Evolutionary conservation across 2,329 filamentous ascomycete genomes (phyloP).

Genomic region (Raffaelea deltoideospora): DNA sequence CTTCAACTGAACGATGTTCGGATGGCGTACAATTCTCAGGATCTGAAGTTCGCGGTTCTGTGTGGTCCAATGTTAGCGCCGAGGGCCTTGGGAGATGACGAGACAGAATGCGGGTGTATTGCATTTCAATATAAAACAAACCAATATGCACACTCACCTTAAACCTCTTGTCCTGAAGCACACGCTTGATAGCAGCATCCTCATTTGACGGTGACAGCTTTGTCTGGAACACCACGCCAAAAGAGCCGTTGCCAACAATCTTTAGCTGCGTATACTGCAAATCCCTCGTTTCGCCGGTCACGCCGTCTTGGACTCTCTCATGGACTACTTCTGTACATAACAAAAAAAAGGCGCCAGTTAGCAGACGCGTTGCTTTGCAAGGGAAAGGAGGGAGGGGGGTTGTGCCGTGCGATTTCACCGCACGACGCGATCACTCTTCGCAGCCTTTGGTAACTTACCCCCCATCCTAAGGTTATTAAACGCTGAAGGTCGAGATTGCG

Average conservation of each 20-base stretch:
- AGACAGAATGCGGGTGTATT: too few species aligned
- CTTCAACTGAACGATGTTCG: slow-evolving; percentile 95
- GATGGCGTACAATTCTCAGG: slow-evolving; percentile 97
- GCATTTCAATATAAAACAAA: too few species aligned
- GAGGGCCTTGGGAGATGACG: too few species aligned
- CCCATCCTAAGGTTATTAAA: slow-evolving; percentile 87
- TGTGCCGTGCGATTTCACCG: too few species aligned
- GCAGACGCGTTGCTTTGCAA: too few species aligned
- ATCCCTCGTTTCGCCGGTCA: slow-evolving; percentile 91
- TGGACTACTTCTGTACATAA: slow-evolving; percentile 68
- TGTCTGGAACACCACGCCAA: slow-evolving; percentile 97
- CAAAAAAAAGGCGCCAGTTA: too few species aligned
- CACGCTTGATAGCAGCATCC: slow-evolving; percentile 97
- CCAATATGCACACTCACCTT: too few species aligned
- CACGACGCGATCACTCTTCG: too few species aligned
- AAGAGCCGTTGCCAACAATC: slow-evolving; percentile 97
- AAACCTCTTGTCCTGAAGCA: slow-evolving; percentile 98
- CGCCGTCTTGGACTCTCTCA: slow-evolving; percentile 96
- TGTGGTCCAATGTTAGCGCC: too few species aligned
- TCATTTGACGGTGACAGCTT: slow-evolving; percentile 96
- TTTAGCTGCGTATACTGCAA: slow-evolving; percentile 99
- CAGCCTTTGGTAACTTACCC: slow-evolving; percentile 68
- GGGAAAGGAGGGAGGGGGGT: too few species aligned
- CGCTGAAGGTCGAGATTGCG: slow-evolving; percentile 79
- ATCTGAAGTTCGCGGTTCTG: slow-evolving; percentile 98